Evolutionary conservation across 129 eudicot genomes (phyloP), one percentile per base, ranked within the genome.

Genomic region (Pseudognaphalium luteoalbum): DNA sequence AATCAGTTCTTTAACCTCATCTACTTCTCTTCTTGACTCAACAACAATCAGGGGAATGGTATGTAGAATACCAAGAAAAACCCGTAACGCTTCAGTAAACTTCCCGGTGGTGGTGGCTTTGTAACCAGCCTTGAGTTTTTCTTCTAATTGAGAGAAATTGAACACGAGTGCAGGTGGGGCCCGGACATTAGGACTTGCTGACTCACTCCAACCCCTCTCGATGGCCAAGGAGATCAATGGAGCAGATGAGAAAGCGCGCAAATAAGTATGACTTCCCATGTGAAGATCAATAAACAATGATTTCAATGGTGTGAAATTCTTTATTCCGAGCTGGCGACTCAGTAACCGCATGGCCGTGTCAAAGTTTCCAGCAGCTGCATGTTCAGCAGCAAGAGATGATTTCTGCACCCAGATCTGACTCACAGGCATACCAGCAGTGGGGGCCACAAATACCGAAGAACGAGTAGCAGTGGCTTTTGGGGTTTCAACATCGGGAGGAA

Each of bases 311-410:
- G 88, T 33, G 65, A 89, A 89, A 73, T 89, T 89, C 39, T 77
- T 78, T 11, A 89, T 85, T 44, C 96, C 96, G 28, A 89, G 73
- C 68, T 89, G 96, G 19, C 96, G 91, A 86, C 78, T 86, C 29
- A 89, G 73, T 30, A 89, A 73, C 35, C 91, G 89, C 91, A 89
- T 86, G 19, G 96, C 96, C 1, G 96, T 89, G 71, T 89, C 96
- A 25, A 87, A 89, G 76, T 89, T 86, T 32, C 96, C 96, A 58
- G 95, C 95, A 56, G 95, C 95, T 63, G 91, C 91, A 59, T 86
- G 91, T 74, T 89, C 95, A 21, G 89, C 96, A 39, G 96, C 96
- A 28, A 86, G 87, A 68, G 91, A 78, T 17, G 96, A 89, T 66
- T 74, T 86, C 76, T 89, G 96, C 54, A 81, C 83, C 96, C 96